phyloP scores from a whole-genome alignment of 805 yeast species.

The Candida quercuum region DNA sequence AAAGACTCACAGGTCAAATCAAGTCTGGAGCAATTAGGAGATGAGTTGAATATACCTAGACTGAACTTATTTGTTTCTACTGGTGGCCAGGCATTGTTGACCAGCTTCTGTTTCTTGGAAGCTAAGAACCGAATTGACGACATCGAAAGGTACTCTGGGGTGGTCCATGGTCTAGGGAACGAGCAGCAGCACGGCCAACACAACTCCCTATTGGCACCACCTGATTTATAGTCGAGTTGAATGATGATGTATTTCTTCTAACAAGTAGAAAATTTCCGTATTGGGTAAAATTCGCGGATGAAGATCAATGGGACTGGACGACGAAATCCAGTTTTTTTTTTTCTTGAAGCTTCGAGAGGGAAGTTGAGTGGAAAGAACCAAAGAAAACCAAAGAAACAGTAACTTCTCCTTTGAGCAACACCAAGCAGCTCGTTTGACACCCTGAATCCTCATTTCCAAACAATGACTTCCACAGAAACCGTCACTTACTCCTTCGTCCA shows the following conservation, averaged over 20 bases:
- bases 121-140: constrained; percentile 28
- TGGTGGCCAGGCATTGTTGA: constrained; percentile 59
- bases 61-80: constrained; percentile 48
- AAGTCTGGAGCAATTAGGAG: constrained; percentile 60
- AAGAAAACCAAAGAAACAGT: too few species aligned
- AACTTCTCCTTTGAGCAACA: too few species aligned
- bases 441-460: too few species aligned
- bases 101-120: constrained; percentile 62
- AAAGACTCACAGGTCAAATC: constrained; percentile 27
- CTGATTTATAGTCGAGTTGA: constrained; percentile 3
- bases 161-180: constrained; percentile 45
- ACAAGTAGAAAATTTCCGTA: too few species aligned
- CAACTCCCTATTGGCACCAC: constrained; percentile 1
- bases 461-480: constrained; percentile 26
- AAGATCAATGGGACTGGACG: too few species aligned
- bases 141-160: constrained; percentile 39
- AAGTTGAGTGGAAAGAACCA: too few species aligned
- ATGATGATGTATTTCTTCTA: too few species aligned
- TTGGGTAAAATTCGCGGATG: too few species aligned
- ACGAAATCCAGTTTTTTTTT: too few species aligned
- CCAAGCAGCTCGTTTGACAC: too few species aligned
- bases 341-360: too few species aligned
- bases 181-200: constrained; percentile 6
- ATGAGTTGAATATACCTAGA: constrained; percentile 64
- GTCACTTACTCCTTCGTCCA: constrained; percentile 44